These are phyloP conservation scores for Aureobasidium uvarum DNA, from an alignment of 2,329 filamentous ascomycete species.

Conservation along the genomic window DNA sequence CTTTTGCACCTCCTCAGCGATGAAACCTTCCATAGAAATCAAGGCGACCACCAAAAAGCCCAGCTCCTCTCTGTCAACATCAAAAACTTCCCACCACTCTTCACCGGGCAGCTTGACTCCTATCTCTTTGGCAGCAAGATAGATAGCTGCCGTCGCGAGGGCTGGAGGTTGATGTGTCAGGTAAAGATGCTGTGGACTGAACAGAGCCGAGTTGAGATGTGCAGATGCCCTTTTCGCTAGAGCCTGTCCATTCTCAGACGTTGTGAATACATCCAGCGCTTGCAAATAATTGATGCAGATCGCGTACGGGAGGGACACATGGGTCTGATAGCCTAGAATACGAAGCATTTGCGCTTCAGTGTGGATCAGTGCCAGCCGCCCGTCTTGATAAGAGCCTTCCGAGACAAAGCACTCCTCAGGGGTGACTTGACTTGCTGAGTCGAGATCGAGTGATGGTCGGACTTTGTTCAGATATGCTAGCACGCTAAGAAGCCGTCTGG, in stretches of 20 bases:
- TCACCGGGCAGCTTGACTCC: conserved; percentile 75
- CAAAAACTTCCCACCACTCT: conserved; percentile 98
- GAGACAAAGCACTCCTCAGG: conserved; percentile 40
- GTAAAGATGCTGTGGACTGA: conserved; percentile 86
- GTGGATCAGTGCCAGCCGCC: conserved; percentile 64
- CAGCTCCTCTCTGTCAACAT: conserved; percentile 89
- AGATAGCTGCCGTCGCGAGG: conserved; percentile 84
- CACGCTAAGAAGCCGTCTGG: conserved; percentile 78
- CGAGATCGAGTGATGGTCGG: conserved; percentile 46
- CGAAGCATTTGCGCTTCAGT: conserved; percentile 75
- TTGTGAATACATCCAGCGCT: conserved; percentile 67
- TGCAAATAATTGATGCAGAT: conserved; percentile 91
- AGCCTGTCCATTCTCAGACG: conserved; percentile 44
- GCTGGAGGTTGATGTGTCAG: conserved; percentile 86
- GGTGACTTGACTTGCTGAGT: neutral
- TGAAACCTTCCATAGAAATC: conserved; percentile 72
- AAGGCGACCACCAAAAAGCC: conserved; percentile 88
- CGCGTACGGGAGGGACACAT: conserved; percentile 80
- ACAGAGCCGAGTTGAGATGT: conserved; percentile 79
- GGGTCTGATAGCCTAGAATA: conserved; percentile 75
- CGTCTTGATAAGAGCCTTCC: conserved; percentile 67
- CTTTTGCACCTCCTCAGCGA: conserved; percentile 55
- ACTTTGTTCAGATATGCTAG: conserved; percentile 75
- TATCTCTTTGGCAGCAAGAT: conserved; percentile 77
- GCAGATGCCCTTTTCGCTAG: conserved; percentile 67